These are phyloP conservation scores for Lasiodiplodia hormozganensis DNA, from an alignment of 2,329 filamentous ascomycete species.

Conservation along the genomic window DNA sequence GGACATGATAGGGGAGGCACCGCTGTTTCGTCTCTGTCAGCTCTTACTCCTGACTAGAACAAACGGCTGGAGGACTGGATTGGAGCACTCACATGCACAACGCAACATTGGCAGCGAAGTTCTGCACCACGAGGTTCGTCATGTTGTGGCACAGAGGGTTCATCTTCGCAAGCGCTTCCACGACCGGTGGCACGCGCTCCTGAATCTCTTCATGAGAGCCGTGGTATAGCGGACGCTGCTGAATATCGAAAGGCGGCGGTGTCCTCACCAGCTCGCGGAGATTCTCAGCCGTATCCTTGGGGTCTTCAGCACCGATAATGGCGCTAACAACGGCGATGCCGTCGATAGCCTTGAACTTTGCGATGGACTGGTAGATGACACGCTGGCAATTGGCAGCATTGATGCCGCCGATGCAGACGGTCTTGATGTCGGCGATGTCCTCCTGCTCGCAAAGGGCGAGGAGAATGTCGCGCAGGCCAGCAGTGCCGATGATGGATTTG, in stretches of 20 bases:
- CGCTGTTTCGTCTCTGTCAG: constrained; percentile 47
- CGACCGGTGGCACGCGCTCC: constrained; percentile 47
- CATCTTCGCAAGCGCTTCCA: constrained; percentile 66
- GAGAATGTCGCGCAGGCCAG: constrained; percentile 73
- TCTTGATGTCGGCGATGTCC: constrained; percentile 37
- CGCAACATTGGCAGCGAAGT: constrained; percentile 91
- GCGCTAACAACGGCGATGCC: constrained; percentile 91
- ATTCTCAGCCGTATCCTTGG: constrained; percentile 66
- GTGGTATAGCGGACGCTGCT: constrained; percentile 11
- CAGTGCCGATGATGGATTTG: constrained; percentile 78
- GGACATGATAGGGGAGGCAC: constrained; percentile 89
- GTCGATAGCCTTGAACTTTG: constrained; percentile 67
- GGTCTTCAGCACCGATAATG: constrained; percentile 76
- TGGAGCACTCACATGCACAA: constrained; percentile 65
- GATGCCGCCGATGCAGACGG: constrained; percentile 90
- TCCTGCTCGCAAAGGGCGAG: constrained; percentile 60
- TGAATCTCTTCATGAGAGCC: constrained; percentile 32
- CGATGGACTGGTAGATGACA: constrained; percentile 73
- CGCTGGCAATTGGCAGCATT: constrained; percentile 77
- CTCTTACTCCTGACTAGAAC: background rate
- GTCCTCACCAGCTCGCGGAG: constrained; percentile 64
- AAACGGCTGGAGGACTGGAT: background rate
- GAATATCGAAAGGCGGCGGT: constrained; percentile 34
- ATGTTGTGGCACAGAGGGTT: constrained; percentile 91
- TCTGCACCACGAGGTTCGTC: constrained; percentile 96